These are phyloP conservation scores for Boletus subparvulus DNA, from an alignment of 768 basidiomycete genomes.

Conservation along the genomic window DNA sequence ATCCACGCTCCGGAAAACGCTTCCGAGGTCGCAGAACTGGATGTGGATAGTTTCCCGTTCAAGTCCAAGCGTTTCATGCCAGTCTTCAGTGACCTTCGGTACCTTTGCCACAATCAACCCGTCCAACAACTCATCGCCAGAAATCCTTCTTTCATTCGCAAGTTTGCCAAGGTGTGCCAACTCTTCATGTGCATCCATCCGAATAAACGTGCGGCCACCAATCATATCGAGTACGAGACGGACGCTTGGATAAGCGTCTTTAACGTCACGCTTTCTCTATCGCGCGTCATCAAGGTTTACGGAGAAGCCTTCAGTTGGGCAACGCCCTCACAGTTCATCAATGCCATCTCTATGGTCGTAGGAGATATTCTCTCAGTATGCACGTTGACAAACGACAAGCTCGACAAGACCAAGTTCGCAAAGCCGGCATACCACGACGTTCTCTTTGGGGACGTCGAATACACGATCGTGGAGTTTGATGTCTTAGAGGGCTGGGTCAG, in stretches of 20 bases:
- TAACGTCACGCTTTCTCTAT: conserved; percentile 88
- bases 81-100: conserved; percentile 87
- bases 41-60: conserved; percentile 86
- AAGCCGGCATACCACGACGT: conserved; percentile 66
- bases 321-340: conserved; percentile 55
- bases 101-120: conserved; percentile 75
- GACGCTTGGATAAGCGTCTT: conserved; percentile 98
- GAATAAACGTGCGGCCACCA: conserved; percentile 76
- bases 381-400: conserved; percentile 61
- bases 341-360: conserved; percentile 66
- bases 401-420: conserved; percentile 65
- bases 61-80: conserved; percentile 96
- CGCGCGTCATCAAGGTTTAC: conserved; percentile 84
- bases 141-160: conserved; percentile 62
- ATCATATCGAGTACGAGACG: conserved; percentile 93
- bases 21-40: conserved; percentile 42
- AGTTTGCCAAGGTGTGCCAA: conserved; percentile 76
- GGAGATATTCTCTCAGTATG: conserved; percentile 72
- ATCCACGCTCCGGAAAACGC: conserved; percentile 28
- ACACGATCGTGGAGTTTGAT: conserved; percentile 73
- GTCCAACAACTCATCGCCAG: conserved; percentile 79
- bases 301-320: conserved; percentile 77
- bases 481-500: conserved; percentile 81
- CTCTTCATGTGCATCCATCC: conserved; percentile 94
- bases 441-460: conserved; percentile 56